Base-by-base conservation (phyloP, 805 yeast species). In the Kodamaea sagamina region DNA sequence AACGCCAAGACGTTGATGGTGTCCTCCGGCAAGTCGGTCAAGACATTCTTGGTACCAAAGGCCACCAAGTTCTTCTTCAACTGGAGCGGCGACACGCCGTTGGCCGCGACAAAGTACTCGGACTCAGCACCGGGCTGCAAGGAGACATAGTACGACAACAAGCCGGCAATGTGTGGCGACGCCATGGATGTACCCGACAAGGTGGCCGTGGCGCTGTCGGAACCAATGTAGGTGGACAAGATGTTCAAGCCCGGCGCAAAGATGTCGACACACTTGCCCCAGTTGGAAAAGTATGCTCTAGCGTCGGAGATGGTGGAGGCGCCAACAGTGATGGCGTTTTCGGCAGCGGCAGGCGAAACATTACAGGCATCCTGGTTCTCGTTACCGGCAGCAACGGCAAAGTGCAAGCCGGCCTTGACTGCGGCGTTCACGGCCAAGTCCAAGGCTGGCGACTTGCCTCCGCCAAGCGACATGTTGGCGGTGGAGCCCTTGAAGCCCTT, bases 121-220 rank as follows among this genome's bases (percentile, higher is more conserved):
- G 82, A 77, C 46, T 61, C 68, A 47, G 70, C 53, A 38, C 71
- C 74, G 17, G 83, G 83, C 56, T 74, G 75, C 58, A 78, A 72
- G 12, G 82, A 77, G 48, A 78, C 64, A 62, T 68, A 79, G 68
- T 78, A 78, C 4, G 82, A 61, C 59, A 78, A 65, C 54, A 78
- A 68, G 15, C 84, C 83, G 28, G 77, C 72, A 49, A 78, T 63
- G 55, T 78, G 82, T 29, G 84, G 83, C 11, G 83, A 71, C 17
- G 83, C 83, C 84, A 79, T 79, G 29, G 83, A 79, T 15, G 84
- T 78, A 51, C 84, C 84, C 25, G 82, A 75, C 67, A 78, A 67
- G 17, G 74, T 65, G 48, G 77, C 74, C 25, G 79, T 71, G 49
- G 79, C 79, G 38, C 65, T 55, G 41, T 63, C 63, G 28, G 79